Percentiles rank a stretch among this genome's conserved stretches.
Evolutionary conservation across 768 basidiomycete species (phyloP).

Genomic region (Boletales sp.): DNA sequence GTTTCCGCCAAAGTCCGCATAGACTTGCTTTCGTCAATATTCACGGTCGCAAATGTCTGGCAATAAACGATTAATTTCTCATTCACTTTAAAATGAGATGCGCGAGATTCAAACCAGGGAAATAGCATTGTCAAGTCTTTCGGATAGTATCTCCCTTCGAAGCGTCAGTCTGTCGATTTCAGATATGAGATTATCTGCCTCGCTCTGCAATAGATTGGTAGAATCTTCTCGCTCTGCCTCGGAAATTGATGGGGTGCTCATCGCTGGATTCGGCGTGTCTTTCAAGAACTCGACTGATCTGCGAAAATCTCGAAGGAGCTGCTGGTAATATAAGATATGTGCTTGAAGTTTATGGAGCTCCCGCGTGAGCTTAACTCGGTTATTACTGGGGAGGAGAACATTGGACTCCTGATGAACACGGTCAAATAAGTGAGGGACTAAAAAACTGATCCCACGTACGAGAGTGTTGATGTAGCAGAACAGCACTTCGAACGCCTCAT

Average conservation of each 20-base stretch:
- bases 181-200: constrained; percentile 44
- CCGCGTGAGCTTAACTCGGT: constrained; percentile 40
- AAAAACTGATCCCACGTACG: constrained; percentile 25
- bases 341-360: constrained; percentile 56
- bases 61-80: not conserved
- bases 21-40: constrained; percentile 43
- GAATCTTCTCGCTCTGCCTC: constrained; percentile 24
- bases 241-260: constrained; percentile 28
- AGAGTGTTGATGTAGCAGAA: constrained; percentile 48
- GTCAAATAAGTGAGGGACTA: not conserved
- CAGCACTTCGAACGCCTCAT: constrained; percentile 51
- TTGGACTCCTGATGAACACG: constrained; percentile 38
- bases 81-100: not conserved
- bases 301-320: constrained; percentile 52
- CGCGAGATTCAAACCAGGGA: constrained; percentile 16
- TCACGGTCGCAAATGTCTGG: constrained; percentile 54
- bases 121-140: constrained; percentile 23
- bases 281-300: constrained; percentile 48
- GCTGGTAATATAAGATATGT: constrained; percentile 50
- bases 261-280: constrained; percentile 47
- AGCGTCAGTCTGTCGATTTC: constrained; percentile 46
- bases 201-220: constrained; percentile 27
- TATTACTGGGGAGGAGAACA: constrained; percentile 38
- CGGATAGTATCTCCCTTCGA: constrained; percentile 21
- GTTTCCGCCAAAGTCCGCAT: constrained; percentile 1